Percentiles rank a stretch among this genome's conserved stretches.
Evolutionary conservation across 148 eudicot genomes (phyloP).

Genomic region (Fagopyrum esculentum): DNA sequence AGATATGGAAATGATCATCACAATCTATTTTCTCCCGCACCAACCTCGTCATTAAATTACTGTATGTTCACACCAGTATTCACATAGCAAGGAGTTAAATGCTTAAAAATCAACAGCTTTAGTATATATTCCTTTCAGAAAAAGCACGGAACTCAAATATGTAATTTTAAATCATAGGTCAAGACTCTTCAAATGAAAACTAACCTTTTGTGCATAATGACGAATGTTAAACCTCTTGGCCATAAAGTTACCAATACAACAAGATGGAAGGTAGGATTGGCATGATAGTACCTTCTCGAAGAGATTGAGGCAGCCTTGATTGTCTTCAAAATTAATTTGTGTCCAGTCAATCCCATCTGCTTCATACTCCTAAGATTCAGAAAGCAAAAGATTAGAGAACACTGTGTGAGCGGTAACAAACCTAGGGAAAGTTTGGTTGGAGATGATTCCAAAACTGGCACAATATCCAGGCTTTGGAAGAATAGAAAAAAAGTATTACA

Average conservation of each 20-base stretch:
- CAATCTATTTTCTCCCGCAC: not conserved
- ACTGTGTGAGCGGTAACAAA: not conserved
- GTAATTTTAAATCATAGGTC: not conserved
- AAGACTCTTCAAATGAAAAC: conserved; percentile 10
- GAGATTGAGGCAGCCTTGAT: conserved; percentile 85
- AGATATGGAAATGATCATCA: not conserved
- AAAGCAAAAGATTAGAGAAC: not conserved
- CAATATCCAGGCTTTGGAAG: not conserved
- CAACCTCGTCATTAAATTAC: not conserved
- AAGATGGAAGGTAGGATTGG: not conserved
- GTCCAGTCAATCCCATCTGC: conserved; percentile 90
- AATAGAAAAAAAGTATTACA: not conserved
- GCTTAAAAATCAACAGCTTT: not conserved
- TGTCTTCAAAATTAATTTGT: conserved; percentile 81
- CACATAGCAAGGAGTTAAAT: not conserved
- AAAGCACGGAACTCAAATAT: not conserved
- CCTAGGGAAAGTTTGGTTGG: not conserved
- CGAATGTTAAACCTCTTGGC: conserved; percentile 39
- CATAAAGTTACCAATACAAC: not conserved
- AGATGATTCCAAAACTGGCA: not conserved
- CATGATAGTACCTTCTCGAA: conserved; percentile 66
- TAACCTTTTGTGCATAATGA: conserved; percentile 87
- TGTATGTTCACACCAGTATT: not conserved
- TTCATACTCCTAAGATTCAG: conserved; percentile 59
- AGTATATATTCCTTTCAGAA: not conserved